phyloP scores from a whole-genome alignment of 441 rosid species.

The Corymbia citriodora region DNA sequence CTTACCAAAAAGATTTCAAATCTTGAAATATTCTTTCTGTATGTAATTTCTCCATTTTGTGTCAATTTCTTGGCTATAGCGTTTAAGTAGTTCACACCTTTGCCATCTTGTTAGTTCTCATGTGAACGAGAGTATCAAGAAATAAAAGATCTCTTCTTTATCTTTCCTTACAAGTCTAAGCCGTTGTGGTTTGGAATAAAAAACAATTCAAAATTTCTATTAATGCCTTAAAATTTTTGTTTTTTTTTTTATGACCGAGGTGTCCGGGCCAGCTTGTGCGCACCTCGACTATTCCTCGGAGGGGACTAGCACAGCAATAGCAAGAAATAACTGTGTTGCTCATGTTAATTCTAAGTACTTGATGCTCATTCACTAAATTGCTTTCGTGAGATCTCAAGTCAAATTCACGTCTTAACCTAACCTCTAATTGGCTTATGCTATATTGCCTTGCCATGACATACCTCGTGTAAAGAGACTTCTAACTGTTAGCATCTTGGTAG shows the following conservation, averaged over 20 bases:
- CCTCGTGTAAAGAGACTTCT: neutral
- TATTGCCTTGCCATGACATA: neutral
- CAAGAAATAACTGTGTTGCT: neutral
- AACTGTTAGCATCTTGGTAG: neutral
- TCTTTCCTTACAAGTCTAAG: neutral
- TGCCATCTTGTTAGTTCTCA: neutral
- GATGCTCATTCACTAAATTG: neutral
- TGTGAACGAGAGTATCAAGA: neutral
- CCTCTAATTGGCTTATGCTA: neutral
- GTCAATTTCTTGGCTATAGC: neutral
- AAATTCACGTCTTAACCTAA: neutral
- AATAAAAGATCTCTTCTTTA: neutral
- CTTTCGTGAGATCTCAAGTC: neutral
- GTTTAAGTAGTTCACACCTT: neutral
- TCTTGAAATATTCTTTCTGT: neutral
- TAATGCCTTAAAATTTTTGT: neutral
- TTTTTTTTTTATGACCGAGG: too few relatives aligned
- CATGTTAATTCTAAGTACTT: neutral
- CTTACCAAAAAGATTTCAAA: neutral
- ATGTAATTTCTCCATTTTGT: neutral
- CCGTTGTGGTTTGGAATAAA: neutral
- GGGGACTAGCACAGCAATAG: too few relatives aligned
- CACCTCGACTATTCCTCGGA: too few relatives aligned
- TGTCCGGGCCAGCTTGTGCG: too few relatives aligned
- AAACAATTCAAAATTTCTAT: neutral